These are phyloP conservation scores for Brassica napus DNA, from an alignment of 345 rosid species.

Conservation along the genomic window Da-Ae NC_063434.1:7068001-7068500, in stretches of 20 bases:
- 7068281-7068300: neutral
- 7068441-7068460: conserved; percentile 80
- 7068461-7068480: conserved; percentile 91
- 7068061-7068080: conserved; percentile 92
- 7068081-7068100: conserved; percentile 79
- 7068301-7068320: neutral
- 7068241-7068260: neutral
- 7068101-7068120: conserved; percentile 71
- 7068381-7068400: neutral
- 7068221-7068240: conserved; percentile 74
- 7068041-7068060: conserved; percentile 36
- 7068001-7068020: conserved; percentile 2
- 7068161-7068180: conserved; percentile 94
- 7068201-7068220: conserved; percentile 78
- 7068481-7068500: conserved; percentile 90
- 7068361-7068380: neutral
- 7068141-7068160: conserved; percentile 97
- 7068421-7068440: conserved; percentile 87
- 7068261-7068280: neutral
- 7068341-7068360: neutral
- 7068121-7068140: conserved; percentile 97
- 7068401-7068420: conserved; percentile 82
- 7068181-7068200: conserved; percentile 97
- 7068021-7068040: neutral
- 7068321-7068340: neutral